Conservation (phyloP, 495 filamentous ascomycete genomes). For the Xylaria palmicola region DNA sequence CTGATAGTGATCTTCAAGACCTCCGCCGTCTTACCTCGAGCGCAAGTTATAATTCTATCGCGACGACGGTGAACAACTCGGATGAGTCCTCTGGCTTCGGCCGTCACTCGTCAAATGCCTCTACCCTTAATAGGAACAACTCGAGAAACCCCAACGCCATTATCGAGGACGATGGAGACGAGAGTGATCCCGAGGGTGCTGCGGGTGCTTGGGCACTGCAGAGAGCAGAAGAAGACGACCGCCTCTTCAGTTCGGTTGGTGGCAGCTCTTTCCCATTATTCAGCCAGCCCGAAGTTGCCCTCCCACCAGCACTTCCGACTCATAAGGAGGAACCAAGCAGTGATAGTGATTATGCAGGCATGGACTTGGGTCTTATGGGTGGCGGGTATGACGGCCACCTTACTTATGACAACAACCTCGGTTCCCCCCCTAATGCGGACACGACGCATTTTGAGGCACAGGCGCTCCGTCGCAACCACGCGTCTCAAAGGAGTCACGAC, state of each 20-base stretch:
- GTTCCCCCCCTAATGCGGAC: conserved; percentile 35
- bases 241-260: conserved; percentile 50
- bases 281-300: conserved; percentile 41
- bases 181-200: conserved; percentile 88
- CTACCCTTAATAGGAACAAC: conserved; percentile 45
- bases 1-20: conserved; percentile 43
- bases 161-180: conserved; percentile 51
- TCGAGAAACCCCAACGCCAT: conserved; percentile 30
- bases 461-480: conserved; percentile 31
- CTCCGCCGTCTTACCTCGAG: conserved; percentile 39
- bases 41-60: conserved; percentile 47
- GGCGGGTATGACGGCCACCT: conserved; percentile 73
- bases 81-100: conserved; percentile 33
- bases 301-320: conserved; percentile 26
- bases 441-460: conserved; percentile 30
- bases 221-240: conserved; percentile 82
- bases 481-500: conserved; percentile 39
- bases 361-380: conserved; percentile 72
- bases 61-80: conserved; percentile 42
- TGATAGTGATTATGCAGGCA: conserved; percentile 68
- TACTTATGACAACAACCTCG: conserved; percentile 66
- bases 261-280: conserved; percentile 25
- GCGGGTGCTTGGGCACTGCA: conserved; percentile 82
- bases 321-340: conserved; percentile 54
- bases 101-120: conserved; percentile 49